Conservation (phyloP, 2,329 filamentous ascomycete genomes). For the Coniochaeta ligniaria region DNA sequence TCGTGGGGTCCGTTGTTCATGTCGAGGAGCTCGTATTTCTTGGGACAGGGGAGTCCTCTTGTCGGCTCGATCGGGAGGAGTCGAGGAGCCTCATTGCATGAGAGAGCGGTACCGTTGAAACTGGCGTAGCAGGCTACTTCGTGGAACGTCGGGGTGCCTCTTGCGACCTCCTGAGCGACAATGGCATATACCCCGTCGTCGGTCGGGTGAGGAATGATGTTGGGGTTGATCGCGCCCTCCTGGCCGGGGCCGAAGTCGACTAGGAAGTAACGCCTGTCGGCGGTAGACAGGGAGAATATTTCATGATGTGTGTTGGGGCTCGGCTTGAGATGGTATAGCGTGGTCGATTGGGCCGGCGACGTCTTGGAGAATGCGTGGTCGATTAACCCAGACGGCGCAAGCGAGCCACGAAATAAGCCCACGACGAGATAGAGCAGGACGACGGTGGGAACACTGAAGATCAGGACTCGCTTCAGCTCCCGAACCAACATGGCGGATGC, state of each 20-base stretch:
- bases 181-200: constrained; percentile 40
- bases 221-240: constrained; percentile 40
- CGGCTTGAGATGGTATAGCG: neutral
- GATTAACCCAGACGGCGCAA: neutral
- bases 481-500: constrained; percentile 20
- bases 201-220: constrained; percentile 48
- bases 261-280: constrained; percentile 37
- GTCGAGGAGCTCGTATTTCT: constrained; percentile 31
- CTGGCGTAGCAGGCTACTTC: constrained; percentile 43
- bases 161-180: constrained; percentile 36
- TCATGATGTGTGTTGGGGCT: constrained; percentile 21
- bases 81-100: constrained; percentile 32
- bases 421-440: constrained; percentile 21
- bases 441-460: constrained; percentile 21
- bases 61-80: constrained; percentile 40
- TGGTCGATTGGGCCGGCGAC: neutral
- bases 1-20: constrained; percentile 49
- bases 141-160: constrained; percentile 21
- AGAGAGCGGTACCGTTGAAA: constrained; percentile 31
- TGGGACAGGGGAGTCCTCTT: constrained; percentile 32
- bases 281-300: constrained; percentile 38
- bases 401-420: constrained; percentile 9
- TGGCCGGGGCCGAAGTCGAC: constrained; percentile 34
- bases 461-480: constrained; percentile 22
- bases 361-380: neutral